These are phyloP conservation scores for Garcia nutans DNA, from an alignment of 345 rosid genomes.

Conservation along the genomic window DNA sequence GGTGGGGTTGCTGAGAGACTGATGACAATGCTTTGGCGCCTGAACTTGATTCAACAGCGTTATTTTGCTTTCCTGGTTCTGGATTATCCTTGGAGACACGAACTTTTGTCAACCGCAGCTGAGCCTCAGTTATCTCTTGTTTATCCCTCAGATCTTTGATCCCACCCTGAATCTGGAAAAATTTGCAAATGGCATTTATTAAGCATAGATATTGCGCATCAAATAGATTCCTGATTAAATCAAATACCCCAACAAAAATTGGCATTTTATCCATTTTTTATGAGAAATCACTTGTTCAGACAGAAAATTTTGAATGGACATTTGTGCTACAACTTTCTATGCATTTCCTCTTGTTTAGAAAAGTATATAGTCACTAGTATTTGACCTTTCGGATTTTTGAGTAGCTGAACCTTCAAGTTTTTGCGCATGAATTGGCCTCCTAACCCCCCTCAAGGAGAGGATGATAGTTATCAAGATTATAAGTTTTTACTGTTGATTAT, in stretches of 20 bases:
- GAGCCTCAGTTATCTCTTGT: slow-evolving; percentile 56
- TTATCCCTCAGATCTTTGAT: slow-evolving; percentile 53
- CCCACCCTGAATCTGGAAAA: slow-evolving; percentile 44
- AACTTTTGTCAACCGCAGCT: slow-evolving; percentile 41
- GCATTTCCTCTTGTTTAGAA: neutral
- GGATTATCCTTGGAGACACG: slow-evolving; percentile 23
- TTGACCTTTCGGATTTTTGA: neutral
- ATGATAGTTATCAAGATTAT: neutral
- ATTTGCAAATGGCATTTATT: slow-evolving; percentile 1
- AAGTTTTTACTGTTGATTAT: neutral
- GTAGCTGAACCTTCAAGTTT: neutral
- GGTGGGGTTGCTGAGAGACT: slow-evolving; percentile 36
- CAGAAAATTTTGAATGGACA: neutral
- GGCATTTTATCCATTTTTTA: neutral
- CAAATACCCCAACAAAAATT: neutral
- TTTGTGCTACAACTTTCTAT: neutral
- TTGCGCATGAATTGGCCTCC: neutral
- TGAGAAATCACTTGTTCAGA: neutral
- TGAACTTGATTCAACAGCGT: slow-evolving; percentile 23
- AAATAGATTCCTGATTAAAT: neutral
- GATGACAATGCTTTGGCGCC: slow-evolving; percentile 21
- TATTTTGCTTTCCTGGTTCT: slow-evolving; percentile 29
- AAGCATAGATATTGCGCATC: slow-evolving; percentile 1
- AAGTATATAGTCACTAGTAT: neutral
- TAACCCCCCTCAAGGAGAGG: neutral